Evolutionary conservation across 2,329 filamentous ascomycete species (phyloP).

Genomic region (Cladobotryum mycophilum): DNA sequence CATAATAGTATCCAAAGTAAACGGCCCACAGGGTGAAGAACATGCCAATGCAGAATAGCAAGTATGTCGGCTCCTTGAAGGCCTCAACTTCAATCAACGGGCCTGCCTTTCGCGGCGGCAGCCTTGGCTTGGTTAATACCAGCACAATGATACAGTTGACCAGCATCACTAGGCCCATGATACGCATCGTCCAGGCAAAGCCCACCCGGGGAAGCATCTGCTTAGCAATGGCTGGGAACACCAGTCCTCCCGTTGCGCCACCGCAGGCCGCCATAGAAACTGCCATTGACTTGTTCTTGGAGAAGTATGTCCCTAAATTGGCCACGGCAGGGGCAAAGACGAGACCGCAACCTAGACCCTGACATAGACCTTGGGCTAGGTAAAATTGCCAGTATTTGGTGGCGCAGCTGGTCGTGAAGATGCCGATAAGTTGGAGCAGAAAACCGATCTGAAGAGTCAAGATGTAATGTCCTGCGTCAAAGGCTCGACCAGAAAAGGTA

Average conservation of each 20-base stretch:
- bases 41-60: constrained; percentile 27
- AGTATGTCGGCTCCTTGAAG: constrained; percentile 43
- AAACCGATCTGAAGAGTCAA: constrained; percentile 27
- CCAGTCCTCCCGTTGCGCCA: constrained; percentile 54
- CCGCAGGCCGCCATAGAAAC: constrained; percentile 55
- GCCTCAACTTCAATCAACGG: constrained; percentile 45
- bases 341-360: constrained; percentile 49
- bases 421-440: constrained; percentile 38
- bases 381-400: constrained; percentile 42
- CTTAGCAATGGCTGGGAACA: constrained; percentile 54
- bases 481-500: constrained; percentile 34
- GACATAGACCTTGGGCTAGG: constrained; percentile 49
- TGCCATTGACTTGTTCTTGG: constrained; percentile 51
- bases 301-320: constrained; percentile 56
- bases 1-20: constrained; percentile 45
- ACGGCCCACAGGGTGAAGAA: constrained; percentile 42
- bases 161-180: constrained; percentile 54
- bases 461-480: constrained; percentile 37
- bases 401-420: constrained; percentile 39
- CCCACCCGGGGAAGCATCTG: constrained; percentile 54
- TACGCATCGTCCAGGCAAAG: constrained; percentile 59
- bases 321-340: constrained; percentile 48
- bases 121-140: constrained; percentile 38
- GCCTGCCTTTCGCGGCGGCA: constrained; percentile 43
- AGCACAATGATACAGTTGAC: constrained; percentile 34